Base-by-base conservation (phyloP, 2,329 filamentous ascomycete species). In the Coniochaeta pulveracea region DNA sequence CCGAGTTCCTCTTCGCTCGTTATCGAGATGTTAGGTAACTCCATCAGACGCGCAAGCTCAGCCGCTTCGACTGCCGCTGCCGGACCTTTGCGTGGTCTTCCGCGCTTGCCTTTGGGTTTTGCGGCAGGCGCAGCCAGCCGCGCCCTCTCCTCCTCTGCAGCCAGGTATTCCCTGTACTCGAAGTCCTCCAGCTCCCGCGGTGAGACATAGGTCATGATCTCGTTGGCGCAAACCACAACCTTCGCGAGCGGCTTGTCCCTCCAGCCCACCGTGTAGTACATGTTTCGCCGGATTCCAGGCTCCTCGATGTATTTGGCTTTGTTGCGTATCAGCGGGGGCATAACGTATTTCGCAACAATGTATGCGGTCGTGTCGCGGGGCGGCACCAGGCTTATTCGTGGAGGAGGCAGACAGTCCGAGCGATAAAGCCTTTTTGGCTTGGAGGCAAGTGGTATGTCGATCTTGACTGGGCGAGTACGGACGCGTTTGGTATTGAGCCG, bases 181-280 rank as follows among this genome's bases (percentile, higher is more conserved):
- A 64, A 80, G 0, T 72, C 60, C 46, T 80, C 75, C 3, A 76
- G 43, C 8, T 58, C 61, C 9, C 58, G 54, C 2, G 67, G 65
- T 0, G 73, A 76, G 6, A 79, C 72, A 40, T 75, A 78, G 19
- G 77, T 64, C 10, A 69, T 56, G 5, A 75, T 58, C 38, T 52
- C 58, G 35, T 55, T 61, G 56, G 44, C 64, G 45, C 42, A 61
- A 2, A 76, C 55, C 3, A 63, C 43, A 29, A 66, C 49, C 12
- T 61, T 57, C 24, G 64, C 68, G 0, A 60, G 58, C 0, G 68
- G 68, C 1, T 65, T 47, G 38, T 75, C 69, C 16, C 52, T 58
- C 63, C 70, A 75, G 6, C 64, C 64, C 5, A 79, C 57, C 3
- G 70, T 52, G 37, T 78, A 73, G 32, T 62, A 61, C 39, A 74